Percentiles rank a stretch among this genome's conserved stretches.
phyloP scores from a whole-genome alignment of 2,329 filamentous ascomycete genomes.

The Penicillium sp. region DNA sequence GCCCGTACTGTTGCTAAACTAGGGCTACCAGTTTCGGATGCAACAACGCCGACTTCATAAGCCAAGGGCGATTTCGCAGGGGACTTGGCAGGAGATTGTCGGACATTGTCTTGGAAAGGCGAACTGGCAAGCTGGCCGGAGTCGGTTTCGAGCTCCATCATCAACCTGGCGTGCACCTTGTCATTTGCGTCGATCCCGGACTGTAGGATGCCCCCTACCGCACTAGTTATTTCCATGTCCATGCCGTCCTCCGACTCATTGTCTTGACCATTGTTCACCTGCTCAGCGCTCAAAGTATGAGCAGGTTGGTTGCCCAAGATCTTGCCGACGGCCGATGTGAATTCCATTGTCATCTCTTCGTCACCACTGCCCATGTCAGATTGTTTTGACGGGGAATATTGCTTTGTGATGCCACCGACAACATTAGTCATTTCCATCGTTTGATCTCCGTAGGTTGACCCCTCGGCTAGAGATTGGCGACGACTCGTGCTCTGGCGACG shows the following conservation, averaged over 20 bases:
- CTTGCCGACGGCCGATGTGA: slow-evolving; percentile 45
- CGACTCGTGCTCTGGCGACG: slow-evolving; percentile 37
- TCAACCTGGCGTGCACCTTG: slow-evolving; percentile 51
- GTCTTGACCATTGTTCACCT: slow-evolving; percentile 26
- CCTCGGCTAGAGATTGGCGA: slow-evolving; percentile 42
- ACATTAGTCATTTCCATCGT: slow-evolving; percentile 49
- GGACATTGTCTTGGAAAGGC: slow-evolving; percentile 43
- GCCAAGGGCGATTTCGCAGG: slow-evolving; percentile 24
- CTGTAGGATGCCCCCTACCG: slow-evolving; percentile 51
- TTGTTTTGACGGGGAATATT: slow-evolving; percentile 15
- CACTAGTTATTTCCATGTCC: slow-evolving; percentile 60
- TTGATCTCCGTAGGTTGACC: slow-evolving; percentile 48
- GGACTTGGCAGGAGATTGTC: slow-evolving; percentile 28
- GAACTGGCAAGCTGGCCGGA: slow-evolving; percentile 47
- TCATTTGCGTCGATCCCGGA: slow-evolving; percentile 40
- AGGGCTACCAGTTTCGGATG: slow-evolving; percentile 54
- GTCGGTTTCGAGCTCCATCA: slow-evolving; percentile 59
- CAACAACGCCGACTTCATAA: slow-evolving; percentile 39
- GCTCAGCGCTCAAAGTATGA: slow-evolving; percentile 18
- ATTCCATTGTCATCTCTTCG: slow-evolving; percentile 49
- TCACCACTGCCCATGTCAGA: slow-evolving; percentile 30
- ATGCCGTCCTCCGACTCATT: slow-evolving; percentile 27
- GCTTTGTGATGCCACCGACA: slow-evolving; percentile 39
- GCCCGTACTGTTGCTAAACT: slow-evolving; percentile 52
- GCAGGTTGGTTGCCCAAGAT: slow-evolving; percentile 32